A percentile compares a stretch with the other conserved stretches of the same genome.
Conservation (phyloP, 305 asterid genomes). For the Fraxinus sp. region DNA sequence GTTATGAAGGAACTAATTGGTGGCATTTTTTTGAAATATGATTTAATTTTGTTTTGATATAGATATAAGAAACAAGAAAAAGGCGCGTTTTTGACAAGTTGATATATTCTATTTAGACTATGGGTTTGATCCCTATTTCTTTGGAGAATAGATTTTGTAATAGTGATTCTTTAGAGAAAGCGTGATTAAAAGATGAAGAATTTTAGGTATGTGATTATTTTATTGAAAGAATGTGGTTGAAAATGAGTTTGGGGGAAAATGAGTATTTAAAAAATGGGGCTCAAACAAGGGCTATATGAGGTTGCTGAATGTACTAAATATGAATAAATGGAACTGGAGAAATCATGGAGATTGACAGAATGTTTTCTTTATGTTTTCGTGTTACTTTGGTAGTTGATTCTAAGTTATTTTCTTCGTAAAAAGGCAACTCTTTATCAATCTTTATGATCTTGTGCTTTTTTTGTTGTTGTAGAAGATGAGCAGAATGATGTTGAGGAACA, state of each 20-base stretch:
- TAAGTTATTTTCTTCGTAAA: not conserved
- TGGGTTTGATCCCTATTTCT: not conserved
- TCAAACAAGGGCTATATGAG: not conserved
- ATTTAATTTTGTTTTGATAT: not conserved
- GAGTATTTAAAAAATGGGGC: not conserved
- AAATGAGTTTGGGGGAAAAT: not conserved
- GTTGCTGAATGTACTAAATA: not conserved
- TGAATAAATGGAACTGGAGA: not conserved
- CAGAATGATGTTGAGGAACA: conserved; percentile 35
- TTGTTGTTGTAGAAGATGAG: conserved; percentile 56
- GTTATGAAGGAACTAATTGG: not conserved
- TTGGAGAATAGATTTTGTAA: not conserved
- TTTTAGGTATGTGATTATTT: too few species aligned
- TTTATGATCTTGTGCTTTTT: conserved; percentile 15
- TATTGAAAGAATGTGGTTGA: not conserved
- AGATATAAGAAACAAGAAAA: not conserved
- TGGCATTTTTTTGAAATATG: not conserved
- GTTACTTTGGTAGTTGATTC: not conserved
- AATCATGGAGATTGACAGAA: not conserved
- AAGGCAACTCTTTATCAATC: not conserved
- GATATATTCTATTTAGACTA: not conserved
- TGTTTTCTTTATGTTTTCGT: not conserved
- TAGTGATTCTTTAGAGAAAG: not conserved
- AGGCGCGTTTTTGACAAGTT: not conserved
- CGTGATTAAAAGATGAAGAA: not conserved